Evolutionary conservation across 2,329 filamentous ascomycete genomes (phyloP).

Genomic region (Venturia aucupariae): DNA sequence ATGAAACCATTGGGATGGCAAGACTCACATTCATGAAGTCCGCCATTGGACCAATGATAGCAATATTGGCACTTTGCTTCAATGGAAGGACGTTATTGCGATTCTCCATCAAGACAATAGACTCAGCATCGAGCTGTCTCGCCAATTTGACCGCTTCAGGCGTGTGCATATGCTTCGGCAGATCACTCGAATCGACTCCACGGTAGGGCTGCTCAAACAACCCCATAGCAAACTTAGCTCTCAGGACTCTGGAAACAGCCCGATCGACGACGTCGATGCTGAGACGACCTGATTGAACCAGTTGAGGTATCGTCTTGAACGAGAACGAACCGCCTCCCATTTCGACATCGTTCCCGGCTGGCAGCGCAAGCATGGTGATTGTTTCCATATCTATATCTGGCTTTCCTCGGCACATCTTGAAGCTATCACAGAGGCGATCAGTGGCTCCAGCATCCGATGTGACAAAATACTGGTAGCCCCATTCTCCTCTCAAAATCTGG

Average conservation of each 20-base stretch:
- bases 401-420: constrained; percentile 52
- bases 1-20: too few species aligned
- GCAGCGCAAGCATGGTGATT: constrained; percentile 53
- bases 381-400: constrained; percentile 55
- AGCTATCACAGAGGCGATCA: constrained; percentile 55
- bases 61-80: constrained; percentile 52
- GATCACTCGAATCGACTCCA: constrained; percentile 41
- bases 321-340: constrained; percentile 72
- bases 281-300: constrained; percentile 53
- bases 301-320: constrained; percentile 55
- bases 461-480: constrained; percentile 63
- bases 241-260: constrained; percentile 56
- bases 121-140: constrained; percentile 57
- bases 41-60: constrained; percentile 47
- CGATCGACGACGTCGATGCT: constrained; percentile 52
- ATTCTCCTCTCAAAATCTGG: constrained; percentile 59
- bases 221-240: constrained; percentile 59
- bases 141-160: constrained; percentile 50
- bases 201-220: constrained; percentile 63
- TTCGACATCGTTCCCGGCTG: constrained; percentile 63
- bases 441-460: constrained; percentile 62
- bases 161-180: constrained; percentile 50
- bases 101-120: constrained; percentile 67
- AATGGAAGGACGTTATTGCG: constrained; percentile 54
- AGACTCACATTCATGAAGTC: constrained; percentile 55